Conservation (phyloP, 2,329 filamentous ascomycete genomes). For the Coniella lustricola region DNA sequence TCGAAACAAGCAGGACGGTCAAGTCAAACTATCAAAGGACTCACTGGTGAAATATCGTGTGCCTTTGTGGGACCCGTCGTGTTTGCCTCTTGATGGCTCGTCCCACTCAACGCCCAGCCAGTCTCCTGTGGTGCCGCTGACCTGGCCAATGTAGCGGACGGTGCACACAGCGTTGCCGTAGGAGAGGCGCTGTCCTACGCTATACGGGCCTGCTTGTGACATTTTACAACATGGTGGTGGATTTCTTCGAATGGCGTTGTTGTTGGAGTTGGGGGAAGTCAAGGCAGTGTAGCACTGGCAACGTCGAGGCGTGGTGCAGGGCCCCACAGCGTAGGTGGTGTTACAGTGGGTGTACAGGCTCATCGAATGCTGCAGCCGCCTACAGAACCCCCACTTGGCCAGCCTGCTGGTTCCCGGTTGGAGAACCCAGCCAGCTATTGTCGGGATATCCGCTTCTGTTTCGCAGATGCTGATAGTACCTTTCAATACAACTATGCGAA, state of each 20-base stretch:
- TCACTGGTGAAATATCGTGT: slow-evolving; percentile 77
- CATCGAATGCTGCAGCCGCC: too few relatives aligned
- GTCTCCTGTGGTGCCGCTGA: slow-evolving; percentile 66
- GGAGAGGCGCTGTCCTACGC: slow-evolving; percentile 69
- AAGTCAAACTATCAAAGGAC: too few relatives aligned
- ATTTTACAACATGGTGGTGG: slow-evolving; percentile 24
- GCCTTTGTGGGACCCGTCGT: slow-evolving; percentile 76
- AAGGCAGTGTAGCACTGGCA: too few relatives aligned
- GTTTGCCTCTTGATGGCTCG: slow-evolving; percentile 77
- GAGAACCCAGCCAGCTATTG: too few relatives aligned
- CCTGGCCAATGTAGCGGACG: slow-evolving; percentile 71
- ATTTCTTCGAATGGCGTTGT: neutral
- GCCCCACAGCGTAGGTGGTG: neutral
- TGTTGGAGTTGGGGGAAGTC: neutral
- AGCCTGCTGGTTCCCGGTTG: too few relatives aligned
- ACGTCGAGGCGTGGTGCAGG: too few relatives aligned
- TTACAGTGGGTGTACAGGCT: neutral
- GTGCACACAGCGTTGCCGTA: slow-evolving; percentile 75
- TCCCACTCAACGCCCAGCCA: slow-evolving; percentile 99
- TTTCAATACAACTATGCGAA: too few relatives aligned
- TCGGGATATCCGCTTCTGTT: too few relatives aligned
- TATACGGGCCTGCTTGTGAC: slow-evolving; percentile 26
- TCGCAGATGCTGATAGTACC: too few relatives aligned
- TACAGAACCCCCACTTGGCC: too few relatives aligned
- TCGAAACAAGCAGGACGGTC: slow-evolving; percentile 1